These are phyloP conservation scores for Wickerhamiella lipophila DNA, from an alignment of 805 yeast species.

Conservation along the genomic window DNA sequence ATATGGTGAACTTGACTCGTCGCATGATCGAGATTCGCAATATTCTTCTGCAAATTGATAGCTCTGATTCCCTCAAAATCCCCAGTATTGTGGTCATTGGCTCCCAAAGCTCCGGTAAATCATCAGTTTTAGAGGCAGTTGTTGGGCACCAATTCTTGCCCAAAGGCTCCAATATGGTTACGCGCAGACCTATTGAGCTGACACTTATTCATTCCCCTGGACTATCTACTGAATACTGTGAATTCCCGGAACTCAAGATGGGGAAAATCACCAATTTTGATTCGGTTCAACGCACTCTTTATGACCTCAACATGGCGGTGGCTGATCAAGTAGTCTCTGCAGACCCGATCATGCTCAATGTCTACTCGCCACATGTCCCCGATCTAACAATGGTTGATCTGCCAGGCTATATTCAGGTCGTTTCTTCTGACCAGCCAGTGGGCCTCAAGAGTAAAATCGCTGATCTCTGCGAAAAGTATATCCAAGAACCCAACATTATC, in stretches of 20 bases:
- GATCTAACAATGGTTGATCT: conserved; percentile 88
- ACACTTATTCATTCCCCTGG: conserved; percentile 82
- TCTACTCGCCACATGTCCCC: conserved; percentile 80
- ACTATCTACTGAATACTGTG: conserved; percentile 73
- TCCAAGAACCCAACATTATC: conserved; percentile 85
- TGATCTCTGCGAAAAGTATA: conserved; percentile 67
- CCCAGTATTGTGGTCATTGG: conserved; percentile 97
- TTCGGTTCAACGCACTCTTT: conserved; percentile 75
- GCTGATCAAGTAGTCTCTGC: conserved; percentile 73
- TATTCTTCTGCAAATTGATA: conserved; percentile 62
- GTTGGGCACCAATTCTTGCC: conserved; percentile 98
- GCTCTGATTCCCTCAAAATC: conserved; percentile 60
- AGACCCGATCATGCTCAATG: conserved; percentile 87
- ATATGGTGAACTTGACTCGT: conserved; percentile 77
- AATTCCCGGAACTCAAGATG: conserved; percentile 80
- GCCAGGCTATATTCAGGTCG: conserved; percentile 95
- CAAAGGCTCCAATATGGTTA: conserved; percentile 96
- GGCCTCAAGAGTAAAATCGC: conserved; percentile 69
- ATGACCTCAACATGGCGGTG: conserved; percentile 85
- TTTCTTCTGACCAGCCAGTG: conserved; percentile 90
- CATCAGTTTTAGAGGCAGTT: conserved; percentile 87
- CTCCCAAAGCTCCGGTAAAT: conserved; percentile 93
- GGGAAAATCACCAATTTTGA: conserved; percentile 74
- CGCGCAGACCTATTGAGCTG: conserved; percentile 91
- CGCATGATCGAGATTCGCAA: conserved; percentile 95